Base-by-base conservation (phyloP, 2,329 filamentous ascomycete species). In the Phialophora verrucosa region DNA sequence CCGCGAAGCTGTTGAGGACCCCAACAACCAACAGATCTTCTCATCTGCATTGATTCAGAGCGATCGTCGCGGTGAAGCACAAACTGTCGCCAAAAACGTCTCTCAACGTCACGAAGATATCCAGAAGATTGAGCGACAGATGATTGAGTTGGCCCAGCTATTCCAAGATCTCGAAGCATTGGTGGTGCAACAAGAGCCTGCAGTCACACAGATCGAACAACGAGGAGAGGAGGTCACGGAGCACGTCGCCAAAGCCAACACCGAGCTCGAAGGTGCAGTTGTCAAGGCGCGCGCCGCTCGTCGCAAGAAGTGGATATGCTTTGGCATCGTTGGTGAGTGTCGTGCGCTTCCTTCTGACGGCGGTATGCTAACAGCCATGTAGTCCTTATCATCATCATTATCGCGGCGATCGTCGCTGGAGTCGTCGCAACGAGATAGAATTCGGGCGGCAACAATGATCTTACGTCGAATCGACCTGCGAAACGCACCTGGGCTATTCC, bases 231-330 rank as follows among this genome's bases (percentile, higher is more conserved):
- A 96, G 75, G 91, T 95, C 47, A 88, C 91, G 57, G 88, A 90
- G 65, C 91, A 98, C 78, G 86, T 97, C 56, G 87, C 90, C 74
- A 90, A 95, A 77, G 94, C 90, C 70, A 97, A 95, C 75, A 85
- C 88, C 69, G 88, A 97, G 78, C 91, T 98, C 66, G 88, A 85
- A 47, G 86, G 86, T n/a, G 93, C 93, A 12, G 91, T 97, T 69
- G 84, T 85, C 68, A 96, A 91, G 72, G 94, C 94, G 8, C 85
- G 90, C 77, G 87, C 88, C 73, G 91, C 90, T 59, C 86, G 91
- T 73, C 91, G 88, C 82, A 96, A 96, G 92, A 97, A 97, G 90
- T 97, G 93, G 93, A 93, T 91, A 77, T 97, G 93, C 83, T 81
- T 97, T 72, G 88, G 90, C 74, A 92, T 97, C 75, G 81, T 84